phyloP scores from a whole-genome alignment of 371 early-diverging fungal genomes.

The Zychaea mexicana region DNA sequence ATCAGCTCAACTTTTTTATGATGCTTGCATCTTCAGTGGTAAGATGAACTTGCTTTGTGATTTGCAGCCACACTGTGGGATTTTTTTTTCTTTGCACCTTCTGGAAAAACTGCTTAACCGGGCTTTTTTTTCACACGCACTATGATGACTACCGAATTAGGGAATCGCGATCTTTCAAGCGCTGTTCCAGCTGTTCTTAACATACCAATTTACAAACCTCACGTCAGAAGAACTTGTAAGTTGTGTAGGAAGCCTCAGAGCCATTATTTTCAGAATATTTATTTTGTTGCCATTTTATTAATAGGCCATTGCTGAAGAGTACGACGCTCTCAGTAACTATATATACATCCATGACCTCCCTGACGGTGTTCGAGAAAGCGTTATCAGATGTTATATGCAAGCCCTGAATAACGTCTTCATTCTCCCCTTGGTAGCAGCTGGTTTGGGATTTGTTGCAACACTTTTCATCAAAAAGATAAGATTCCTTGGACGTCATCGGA shows the following conservation, averaged over 20 bases:
- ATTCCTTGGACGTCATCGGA: background rate
- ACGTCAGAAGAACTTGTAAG: background rate
- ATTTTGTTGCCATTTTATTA: background rate
- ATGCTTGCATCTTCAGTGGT: constrained; percentile 39
- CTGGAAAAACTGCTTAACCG: no score
- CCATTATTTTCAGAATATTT: no score
- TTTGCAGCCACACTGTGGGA: no score
- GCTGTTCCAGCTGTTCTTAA: constrained; percentile 19
- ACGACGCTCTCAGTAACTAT: constrained; percentile 33
- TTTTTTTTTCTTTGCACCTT: background rate
- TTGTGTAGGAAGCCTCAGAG: no score
- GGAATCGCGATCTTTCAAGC: constrained; percentile 42
- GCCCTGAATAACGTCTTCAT: constrained; percentile 6
- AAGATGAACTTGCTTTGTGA: background rate
- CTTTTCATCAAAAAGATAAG: constrained; percentile 5
- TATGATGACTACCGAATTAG: background rate
- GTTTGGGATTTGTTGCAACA: constrained; percentile 7
- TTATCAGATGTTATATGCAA: constrained; percentile 39
- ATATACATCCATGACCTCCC: constrained; percentile 33
- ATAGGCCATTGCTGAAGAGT: constrained; percentile 21
- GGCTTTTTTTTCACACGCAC: background rate
- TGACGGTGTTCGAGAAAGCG: constrained; percentile 24
- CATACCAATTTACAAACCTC: constrained; percentile 12
- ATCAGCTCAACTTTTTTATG: constrained; percentile 40
- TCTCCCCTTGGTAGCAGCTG: constrained; percentile 5